Base-by-base conservation (phyloP, 1,139 yeast genomes). In the Saccharomyces hybrid region DNA sequence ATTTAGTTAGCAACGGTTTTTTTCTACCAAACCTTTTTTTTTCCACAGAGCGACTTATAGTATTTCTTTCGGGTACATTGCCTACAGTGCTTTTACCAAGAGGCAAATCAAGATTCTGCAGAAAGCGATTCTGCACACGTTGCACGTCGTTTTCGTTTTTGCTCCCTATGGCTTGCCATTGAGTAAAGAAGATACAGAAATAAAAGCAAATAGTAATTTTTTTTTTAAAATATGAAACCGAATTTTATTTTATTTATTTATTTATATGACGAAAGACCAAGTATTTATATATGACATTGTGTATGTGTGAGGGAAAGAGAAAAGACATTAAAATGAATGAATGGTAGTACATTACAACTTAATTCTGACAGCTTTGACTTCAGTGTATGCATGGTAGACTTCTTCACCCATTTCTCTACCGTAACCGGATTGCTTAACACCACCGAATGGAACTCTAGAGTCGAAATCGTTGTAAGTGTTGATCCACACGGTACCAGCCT, bases 391-490 rank as follows among this genome's bases (percentile, higher is more conserved):
- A 63, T 83, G 87, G 68, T 83, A 79, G 41, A 85, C 88, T 67
- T 82, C 88, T 54, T 72, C 73, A 69, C 90, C 90, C 88, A 85
- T 82, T 75, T 85, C 91, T 76, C 88, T 82, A 67, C 91, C 91
- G 70, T 84, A 79, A 68, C 91, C 91, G 57, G 87, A 82, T 73
- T 83, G 83, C 69, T 83, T 83, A 76, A 73, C 83, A 62, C 91
- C 91, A 68, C 91, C 91, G 67, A 85, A 85, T 71, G 91, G 90
- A 68, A 84, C 85, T 70, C 78, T 76, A 56, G 77, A 79, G 71
- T 84, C 82, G 77, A 84, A 83, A 67, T 84, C 89, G 67, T 84
- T 84, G 74, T 84, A 84, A 56, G 88, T 76, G 61, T 88, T 88
- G 67, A 84, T 78, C 90, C 90, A 85, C 61, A 85, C 79, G 54